Evolutionary conservation across 2,329 filamentous ascomycete genomes (phyloP).

Genomic region (Cryphonectria naterciae): DNA sequence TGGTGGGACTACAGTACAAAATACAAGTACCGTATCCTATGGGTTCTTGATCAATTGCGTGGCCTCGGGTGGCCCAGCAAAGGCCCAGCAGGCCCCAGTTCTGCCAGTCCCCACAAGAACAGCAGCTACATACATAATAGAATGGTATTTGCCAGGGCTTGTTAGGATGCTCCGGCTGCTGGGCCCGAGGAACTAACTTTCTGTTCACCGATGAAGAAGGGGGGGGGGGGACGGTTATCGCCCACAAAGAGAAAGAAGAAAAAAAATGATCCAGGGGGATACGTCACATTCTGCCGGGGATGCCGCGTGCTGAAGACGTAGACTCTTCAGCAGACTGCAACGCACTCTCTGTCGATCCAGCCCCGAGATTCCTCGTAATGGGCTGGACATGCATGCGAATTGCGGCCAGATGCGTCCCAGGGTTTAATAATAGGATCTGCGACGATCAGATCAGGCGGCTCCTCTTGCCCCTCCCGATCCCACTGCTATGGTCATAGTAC

Average conservation of each 20-base stretch:
- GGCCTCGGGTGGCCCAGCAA: slow-evolving; percentile 7
- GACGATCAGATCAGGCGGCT: slow-evolving; percentile 4
- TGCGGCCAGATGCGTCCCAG: not conserved
- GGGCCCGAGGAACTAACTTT: not conserved
- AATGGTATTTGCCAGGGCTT: not conserved
- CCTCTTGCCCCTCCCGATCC: slow-evolving; percentile 1
- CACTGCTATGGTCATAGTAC: not conserved
- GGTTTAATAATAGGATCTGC: slow-evolving; percentile 11
- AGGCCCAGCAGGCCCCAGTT: not conserved
- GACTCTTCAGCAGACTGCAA: slow-evolving; percentile 1
- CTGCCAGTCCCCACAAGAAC: slow-evolving; percentile 1
- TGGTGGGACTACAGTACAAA: not conserved
- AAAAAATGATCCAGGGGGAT: slow-evolving; percentile 1
- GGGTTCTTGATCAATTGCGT: slow-evolving; percentile 1
- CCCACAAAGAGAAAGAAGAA: not conserved
- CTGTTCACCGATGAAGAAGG: not conserved
- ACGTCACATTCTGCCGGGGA: slow-evolving; percentile 16
- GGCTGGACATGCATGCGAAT: slow-evolving; percentile 1
- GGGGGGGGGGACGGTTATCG: slow-evolving; percentile 1
- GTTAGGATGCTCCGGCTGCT: not conserved
- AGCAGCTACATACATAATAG: not conserved
- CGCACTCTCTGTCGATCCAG: not conserved
- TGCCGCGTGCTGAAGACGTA: slow-evolving; percentile 11
- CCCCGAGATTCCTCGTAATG: slow-evolving; percentile 1
- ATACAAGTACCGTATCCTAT: not conserved